These are phyloP conservation scores for Sporothrix brunneoviolacea DNA, from an alignment of 2,329 filamentous ascomycete genomes.

Conservation along the genomic window DNA sequence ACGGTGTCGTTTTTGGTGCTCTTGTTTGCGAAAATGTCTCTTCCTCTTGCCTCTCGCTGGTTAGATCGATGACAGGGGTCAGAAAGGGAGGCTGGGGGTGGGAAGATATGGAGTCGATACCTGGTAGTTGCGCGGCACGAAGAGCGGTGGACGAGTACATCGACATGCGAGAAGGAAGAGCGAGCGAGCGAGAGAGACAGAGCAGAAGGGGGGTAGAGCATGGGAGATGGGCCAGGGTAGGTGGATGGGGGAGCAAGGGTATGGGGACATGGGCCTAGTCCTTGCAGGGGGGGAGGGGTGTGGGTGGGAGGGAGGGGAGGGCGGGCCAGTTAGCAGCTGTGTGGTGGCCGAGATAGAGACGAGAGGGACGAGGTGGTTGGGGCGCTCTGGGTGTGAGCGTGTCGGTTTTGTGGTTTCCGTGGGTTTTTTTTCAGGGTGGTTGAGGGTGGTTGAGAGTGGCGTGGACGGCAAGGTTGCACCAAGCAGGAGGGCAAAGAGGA, in stretches of 20 bases:
- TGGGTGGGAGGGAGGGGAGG: constrained; percentile 9
- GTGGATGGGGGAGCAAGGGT: constrained; percentile 11
- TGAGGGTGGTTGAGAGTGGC: constrained; percentile 10
- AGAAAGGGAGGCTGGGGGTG: constrained; percentile 14
- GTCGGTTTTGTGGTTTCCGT: not conserved
- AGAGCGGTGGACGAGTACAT: constrained; percentile 7
- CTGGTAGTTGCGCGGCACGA: constrained; percentile 7
- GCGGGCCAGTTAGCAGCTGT: constrained; percentile 10
- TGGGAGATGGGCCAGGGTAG: constrained; percentile 15
- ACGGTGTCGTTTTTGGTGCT: constrained; percentile 5
- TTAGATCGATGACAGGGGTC: constrained; percentile 6
- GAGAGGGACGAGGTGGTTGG: too few species aligned
- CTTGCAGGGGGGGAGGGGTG: constrained; percentile 14
- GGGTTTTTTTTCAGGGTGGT: not conserved
- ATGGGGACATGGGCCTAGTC: constrained; percentile 3
- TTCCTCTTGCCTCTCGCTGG: not conserved
- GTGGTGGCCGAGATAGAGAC: not conserved
- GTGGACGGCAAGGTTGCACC: constrained; percentile 17
- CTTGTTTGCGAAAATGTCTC: constrained; percentile 6
- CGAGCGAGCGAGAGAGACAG: not conserved
- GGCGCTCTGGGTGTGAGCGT: too few species aligned
- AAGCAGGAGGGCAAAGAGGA: constrained; percentile 10
- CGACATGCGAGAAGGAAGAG: too few species aligned
- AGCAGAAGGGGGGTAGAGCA: constrained; percentile 2
- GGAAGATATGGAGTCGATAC: constrained; percentile 1